Percentiles rank a stretch among this genome's conserved stretches.
Conservation (phyloP, 495 filamentous ascomycete species). For the Talaromyces trachyspermus region DNA sequence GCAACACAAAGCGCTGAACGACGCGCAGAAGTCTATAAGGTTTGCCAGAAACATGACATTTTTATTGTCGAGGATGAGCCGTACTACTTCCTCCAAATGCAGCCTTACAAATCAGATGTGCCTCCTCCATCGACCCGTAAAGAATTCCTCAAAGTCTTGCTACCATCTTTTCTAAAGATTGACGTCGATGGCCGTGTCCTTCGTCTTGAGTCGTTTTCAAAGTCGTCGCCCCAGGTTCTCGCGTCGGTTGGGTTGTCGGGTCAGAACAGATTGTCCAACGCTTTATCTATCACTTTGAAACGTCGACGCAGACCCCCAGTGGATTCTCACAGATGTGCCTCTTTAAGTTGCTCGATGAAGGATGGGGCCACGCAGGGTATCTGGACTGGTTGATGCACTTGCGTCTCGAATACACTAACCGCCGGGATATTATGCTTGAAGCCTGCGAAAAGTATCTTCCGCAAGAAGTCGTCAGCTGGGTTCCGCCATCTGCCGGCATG, state of each 20-base stretch:
- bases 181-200: slow-evolving; percentile 62
- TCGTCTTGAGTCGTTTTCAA: slow-evolving; percentile 65
- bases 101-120: slow-evolving; percentile 57
- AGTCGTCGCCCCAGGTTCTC: slow-evolving; percentile 53
- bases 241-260: slow-evolving; percentile 59
- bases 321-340: slow-evolving; percentile 77
- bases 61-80: slow-evolving; percentile 93
- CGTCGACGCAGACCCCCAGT: slow-evolving; percentile 71
- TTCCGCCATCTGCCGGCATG: slow-evolving; percentile 84
- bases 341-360: slow-evolving; percentile 85
- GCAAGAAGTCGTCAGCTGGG: slow-evolving; percentile 72
- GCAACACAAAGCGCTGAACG: slow-evolving; percentile 65
- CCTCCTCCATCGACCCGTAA: slow-evolving; percentile 48
- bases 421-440: slow-evolving; percentile 67
- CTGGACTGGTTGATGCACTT: slow-evolving; percentile 83
- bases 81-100: slow-evolving; percentile 99
- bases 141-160: slow-evolving; percentile 52
- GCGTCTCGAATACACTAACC: slow-evolving; percentile 71
- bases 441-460: slow-evolving; percentile 81
- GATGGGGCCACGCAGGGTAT: slow-evolving; percentile 91
- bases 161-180: slow-evolving; percentile 54
- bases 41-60: slow-evolving; percentile 75
- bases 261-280: slow-evolving; percentile 76
- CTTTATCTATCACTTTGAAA: slow-evolving; percentile 70
- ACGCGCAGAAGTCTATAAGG: slow-evolving; percentile 61